phyloP scores from a whole-genome alignment of 129 eudicot species.

The Flaveria bidentis region DNA sequence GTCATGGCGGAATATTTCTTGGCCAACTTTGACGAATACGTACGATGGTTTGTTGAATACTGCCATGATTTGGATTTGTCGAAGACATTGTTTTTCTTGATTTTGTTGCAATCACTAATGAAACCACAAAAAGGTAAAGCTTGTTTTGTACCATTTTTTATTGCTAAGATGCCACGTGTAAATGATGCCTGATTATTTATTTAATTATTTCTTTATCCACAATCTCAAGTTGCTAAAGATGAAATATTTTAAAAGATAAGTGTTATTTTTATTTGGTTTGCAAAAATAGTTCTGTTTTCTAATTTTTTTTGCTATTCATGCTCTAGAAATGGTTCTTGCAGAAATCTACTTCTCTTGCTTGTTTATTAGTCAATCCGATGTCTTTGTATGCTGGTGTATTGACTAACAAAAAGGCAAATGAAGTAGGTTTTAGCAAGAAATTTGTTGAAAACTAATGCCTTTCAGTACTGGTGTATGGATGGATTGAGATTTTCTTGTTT shows the following conservation, averaged over 20 bases:
- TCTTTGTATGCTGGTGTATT: not conserved
- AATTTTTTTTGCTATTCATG: not conserved
- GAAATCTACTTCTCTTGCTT: not conserved
- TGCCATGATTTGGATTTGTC: constrained; percentile 54
- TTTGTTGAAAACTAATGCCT: not conserved
- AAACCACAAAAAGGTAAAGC: constrained; percentile 51
- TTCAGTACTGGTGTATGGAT: not conserved
- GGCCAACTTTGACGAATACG: constrained; percentile 43
- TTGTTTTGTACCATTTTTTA: not conserved
- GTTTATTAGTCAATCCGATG: constrained; percentile 8
- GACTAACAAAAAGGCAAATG: too few relatives aligned
- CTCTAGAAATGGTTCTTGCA: not conserved
- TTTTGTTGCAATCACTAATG: constrained; percentile 59
- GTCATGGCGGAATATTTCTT: constrained; percentile 59
- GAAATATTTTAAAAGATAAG: not conserved
- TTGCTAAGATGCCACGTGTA: not conserved
- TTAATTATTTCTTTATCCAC: not conserved
- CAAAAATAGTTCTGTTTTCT: not conserved
- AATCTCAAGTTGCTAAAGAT: not conserved
- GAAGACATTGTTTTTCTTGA: constrained; percentile 67
- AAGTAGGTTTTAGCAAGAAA: too few relatives aligned
- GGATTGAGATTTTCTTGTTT: not conserved
- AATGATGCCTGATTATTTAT: not conserved
- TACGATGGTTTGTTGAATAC: constrained; percentile 70
- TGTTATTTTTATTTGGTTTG: not conserved